Percentiles rank a stretch among this genome's conserved stretches.
These are phyloP conservation scores for Rachicladosporium sp. DNA, from an alignment of 2,329 filamentous ascomycete genomes.

Conservation along the genomic window DNA sequence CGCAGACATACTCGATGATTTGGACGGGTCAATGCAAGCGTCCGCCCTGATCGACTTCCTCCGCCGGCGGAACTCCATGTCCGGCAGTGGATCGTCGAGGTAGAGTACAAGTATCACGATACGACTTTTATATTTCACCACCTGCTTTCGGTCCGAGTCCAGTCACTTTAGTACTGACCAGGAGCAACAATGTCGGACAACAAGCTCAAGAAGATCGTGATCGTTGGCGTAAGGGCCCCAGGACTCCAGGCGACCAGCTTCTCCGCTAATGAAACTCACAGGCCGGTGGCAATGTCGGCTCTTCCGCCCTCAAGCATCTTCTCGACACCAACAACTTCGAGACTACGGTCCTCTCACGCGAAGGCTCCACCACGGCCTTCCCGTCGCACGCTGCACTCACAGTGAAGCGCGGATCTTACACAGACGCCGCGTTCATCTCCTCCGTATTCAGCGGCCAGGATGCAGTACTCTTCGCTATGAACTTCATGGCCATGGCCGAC, in stretches of 20 bases:
- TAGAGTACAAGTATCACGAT: too few species aligned
- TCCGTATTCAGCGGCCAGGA: slow-evolving; percentile 19
- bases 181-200: slow-evolving; percentile 1
- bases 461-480: slow-evolving; percentile 20
- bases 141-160: too few species aligned
- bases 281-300: slow-evolving; percentile 23
- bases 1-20: too few species aligned
- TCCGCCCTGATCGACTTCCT: too few species aligned
- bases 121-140: too few species aligned
- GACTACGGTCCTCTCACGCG: slow-evolving; percentile 27
- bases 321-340: slow-evolving; percentile 17
- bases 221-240: slow-evolving; percentile 22
- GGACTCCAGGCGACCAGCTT: background rate
- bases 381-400: slow-evolving; percentile 16
- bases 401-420: slow-evolving; percentile 16
- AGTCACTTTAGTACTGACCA: background rate
- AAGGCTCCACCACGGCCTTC: slow-evolving; percentile 27
- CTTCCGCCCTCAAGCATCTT: slow-evolving; percentile 20
- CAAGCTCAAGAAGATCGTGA: slow-evolving; percentile 24
- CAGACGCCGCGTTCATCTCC: slow-evolving; percentile 11
- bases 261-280: background rate
- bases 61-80: too few species aligned
- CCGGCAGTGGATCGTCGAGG: too few species aligned
- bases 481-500: slow-evolving; percentile 12
- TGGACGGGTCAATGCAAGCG: too few species aligned